These are phyloP conservation scores for Mucor sp. DNA, from an alignment of 371 early-diverging fungal species.

Conservation along the genomic window DNA sequence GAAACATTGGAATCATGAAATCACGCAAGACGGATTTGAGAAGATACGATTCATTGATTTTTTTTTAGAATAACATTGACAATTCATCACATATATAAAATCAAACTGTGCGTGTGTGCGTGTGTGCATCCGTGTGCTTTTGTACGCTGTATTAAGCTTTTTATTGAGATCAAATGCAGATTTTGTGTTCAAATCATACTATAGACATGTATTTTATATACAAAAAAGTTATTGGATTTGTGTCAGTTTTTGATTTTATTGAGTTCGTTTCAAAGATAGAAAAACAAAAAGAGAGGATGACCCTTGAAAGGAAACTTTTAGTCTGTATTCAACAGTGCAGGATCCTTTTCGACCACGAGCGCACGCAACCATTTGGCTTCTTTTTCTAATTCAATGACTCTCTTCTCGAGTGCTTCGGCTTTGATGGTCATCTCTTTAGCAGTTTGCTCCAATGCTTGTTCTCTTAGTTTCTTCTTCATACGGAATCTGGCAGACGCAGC, in stretches of 20 bases:
- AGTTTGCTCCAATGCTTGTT: conserved; percentile 82
- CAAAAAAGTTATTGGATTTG: not conserved
- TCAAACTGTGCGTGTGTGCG: not conserved
- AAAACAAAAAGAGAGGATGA: no score
- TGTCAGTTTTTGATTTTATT: not conserved
- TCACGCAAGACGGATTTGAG: not conserved
- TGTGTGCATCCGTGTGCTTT: not conserved
- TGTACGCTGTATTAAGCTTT: not conserved
- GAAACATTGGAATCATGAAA: not conserved
- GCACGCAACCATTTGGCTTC: conserved; percentile 92
- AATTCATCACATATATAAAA: not conserved
- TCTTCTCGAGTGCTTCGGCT: conserved; percentile 71
- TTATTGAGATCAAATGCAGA: not conserved
- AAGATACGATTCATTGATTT: not conserved
- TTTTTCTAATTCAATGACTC: conserved; percentile 83
- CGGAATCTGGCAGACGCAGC: conserved; percentile 96
- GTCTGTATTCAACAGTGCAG: conserved; percentile 19
- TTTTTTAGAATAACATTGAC: not conserved
- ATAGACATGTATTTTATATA: not conserved
- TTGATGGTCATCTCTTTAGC: conserved; percentile 82
- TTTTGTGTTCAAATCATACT: not conserved
- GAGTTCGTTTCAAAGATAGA: not conserved
- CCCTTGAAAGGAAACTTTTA: conserved; percentile 5
- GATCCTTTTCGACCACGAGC: conserved; percentile 82
- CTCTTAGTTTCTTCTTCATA: conserved; percentile 88